phyloP scores from a whole-genome alignment of 495 filamentous ascomycete species.

The Penicillium crystallinum region DNA sequence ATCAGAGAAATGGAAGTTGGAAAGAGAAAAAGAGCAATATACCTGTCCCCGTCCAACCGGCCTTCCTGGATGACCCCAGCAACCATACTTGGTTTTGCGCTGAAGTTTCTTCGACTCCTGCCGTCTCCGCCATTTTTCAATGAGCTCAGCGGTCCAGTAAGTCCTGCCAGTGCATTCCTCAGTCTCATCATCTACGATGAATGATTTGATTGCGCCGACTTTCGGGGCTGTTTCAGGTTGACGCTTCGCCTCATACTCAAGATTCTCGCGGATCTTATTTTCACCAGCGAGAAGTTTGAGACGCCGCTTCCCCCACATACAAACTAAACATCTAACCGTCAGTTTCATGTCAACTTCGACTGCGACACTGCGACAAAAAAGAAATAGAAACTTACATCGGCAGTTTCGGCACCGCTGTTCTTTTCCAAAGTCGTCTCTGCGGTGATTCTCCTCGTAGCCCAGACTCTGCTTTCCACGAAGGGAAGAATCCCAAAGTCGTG shows the following conservation, averaged over 20 bases:
- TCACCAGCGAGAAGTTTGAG: background rate
- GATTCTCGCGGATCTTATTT: background rate
- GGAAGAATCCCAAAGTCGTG: background rate
- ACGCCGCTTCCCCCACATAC: background rate
- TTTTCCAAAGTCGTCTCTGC: background rate
- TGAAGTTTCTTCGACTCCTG: background rate
- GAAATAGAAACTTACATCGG: background rate
- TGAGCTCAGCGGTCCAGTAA: background rate
- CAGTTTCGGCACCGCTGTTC: background rate
- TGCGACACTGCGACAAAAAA: background rate
- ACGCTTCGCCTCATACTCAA: background rate
- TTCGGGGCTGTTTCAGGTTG: background rate
- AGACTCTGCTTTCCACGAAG: background rate
- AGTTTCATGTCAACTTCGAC: background rate
- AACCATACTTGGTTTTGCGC: background rate
- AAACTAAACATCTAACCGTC: background rate
- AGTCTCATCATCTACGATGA: background rate
- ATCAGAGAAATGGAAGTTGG: too few species aligned
- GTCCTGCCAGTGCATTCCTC: background rate
- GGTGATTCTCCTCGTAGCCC: background rate
- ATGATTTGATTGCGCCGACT: background rate
- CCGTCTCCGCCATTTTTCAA: background rate
- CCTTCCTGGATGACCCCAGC: background rate
- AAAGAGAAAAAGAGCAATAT: background rate
- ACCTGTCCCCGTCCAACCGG: background rate